Evolutionary conservation across 768 basidiomycete genomes (phyloP), one percentile per base, ranked within the genome.

Genomic region (Mycena chlorophos): DNA sequence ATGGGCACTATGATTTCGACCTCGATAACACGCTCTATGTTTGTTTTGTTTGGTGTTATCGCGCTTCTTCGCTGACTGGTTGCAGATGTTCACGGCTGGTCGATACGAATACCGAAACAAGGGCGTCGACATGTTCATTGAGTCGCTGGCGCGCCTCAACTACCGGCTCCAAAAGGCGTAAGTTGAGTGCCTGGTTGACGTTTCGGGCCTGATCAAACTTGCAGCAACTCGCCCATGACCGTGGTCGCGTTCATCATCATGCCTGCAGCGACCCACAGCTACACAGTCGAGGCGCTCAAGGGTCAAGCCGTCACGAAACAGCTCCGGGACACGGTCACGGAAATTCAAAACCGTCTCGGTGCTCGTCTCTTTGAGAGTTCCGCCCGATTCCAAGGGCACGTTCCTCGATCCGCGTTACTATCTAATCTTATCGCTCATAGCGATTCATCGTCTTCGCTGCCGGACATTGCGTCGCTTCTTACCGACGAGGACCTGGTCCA

Each of bases 61-160:
- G 51, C 45, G 10, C 63, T 42, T 19, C 47, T 19, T 20, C 65
- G 8, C 40, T 29, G 57, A 39, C 4, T 1, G 47, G 12, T 34
- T 29, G 17, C 68, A 97, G 91, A 86, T 98, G 83, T 99, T 99
- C 75, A 98, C 94, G 16, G 97, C 97, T n/a, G 97, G 97, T 38
- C 85, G 97, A 40, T 99, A 99, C 72, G 97, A 99, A 71, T 99
- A 97, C 72, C 83, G 97, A 38, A 99, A 99, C 78, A 99, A 99
- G 77, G 97, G 97, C 53, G 94, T 98, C 27, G 97, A 99, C 69
- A 97, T 99, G 96, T 99, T 98, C 70, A 96, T 99, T 63, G 97
- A 99, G 74, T 82, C 89, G 17, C 84, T 99, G 54, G 97, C 96
- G 26, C 91, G 96, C 39, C 68, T 83, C 23, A 83, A 83, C 61